These are phyloP conservation scores for Schizothecium vesticola DNA, from an alignment of 495 filamentous ascomycete genomes.

Conservation along the genomic window DNA sequence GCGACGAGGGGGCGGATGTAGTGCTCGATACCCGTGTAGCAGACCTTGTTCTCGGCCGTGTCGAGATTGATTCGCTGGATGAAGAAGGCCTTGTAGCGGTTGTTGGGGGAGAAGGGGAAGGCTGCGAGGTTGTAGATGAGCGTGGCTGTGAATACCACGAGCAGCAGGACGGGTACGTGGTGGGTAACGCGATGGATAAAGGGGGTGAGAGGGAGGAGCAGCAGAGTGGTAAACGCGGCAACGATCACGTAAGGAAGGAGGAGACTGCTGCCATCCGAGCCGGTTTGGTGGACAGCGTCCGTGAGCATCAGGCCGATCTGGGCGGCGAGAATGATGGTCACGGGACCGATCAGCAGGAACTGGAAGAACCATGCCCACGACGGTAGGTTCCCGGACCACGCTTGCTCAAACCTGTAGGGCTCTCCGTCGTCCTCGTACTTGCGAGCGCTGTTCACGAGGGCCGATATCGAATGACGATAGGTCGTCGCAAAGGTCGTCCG, in stretches of 20 bases:
- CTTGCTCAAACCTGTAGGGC: conserved; percentile 74
- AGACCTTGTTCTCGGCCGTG: conserved; percentile 59
- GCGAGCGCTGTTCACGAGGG: conserved; percentile 31
- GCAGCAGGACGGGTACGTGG: conserved; percentile 71
- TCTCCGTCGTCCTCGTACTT: conserved; percentile 21
- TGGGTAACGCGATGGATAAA: conserved; percentile 83
- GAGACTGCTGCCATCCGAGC: conserved; percentile 64
- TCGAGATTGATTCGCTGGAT: conserved; percentile 76
- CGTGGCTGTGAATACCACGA: conserved; percentile 69
- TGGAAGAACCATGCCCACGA: conserved; percentile 83
- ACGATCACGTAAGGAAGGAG: conserved; percentile 67
- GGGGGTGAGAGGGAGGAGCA: conserved; percentile 74
- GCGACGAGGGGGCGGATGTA: conserved; percentile 63
- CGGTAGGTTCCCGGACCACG: conserved; percentile 75
- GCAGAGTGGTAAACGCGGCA: conserved; percentile 58
- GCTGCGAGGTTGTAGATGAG: conserved; percentile 81
- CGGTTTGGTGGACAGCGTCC: conserved; percentile 70
- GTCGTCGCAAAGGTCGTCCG: conserved; percentile 71
- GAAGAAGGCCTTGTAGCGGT: conserved; percentile 83
- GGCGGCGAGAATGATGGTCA: conserved; percentile 66
- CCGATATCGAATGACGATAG: conserved; percentile 44
- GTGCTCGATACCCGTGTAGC: conserved; percentile 64
- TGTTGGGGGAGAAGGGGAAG: conserved; percentile 79
- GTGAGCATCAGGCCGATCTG: conserved; percentile 71
- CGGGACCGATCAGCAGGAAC: conserved; percentile 72